Conservation (phyloP, 78 protist species). For the Tieghemostelium lacteum region DNA sequence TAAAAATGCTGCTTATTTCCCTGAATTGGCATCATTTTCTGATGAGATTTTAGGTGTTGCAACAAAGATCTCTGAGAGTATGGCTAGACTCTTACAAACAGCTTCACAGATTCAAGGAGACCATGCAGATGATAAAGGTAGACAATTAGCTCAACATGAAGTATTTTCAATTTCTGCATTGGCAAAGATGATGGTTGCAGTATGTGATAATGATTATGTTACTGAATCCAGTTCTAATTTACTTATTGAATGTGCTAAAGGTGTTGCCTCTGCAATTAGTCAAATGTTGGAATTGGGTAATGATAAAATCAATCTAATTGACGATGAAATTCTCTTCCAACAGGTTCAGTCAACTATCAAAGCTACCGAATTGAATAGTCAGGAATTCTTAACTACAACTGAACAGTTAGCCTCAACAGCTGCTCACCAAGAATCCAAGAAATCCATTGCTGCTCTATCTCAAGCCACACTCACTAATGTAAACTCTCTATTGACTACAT, state of each 20-base stretch:
- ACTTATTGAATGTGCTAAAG: conserved; percentile 55
- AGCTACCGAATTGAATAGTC: background rate
- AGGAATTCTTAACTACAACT: conserved; percentile 36
- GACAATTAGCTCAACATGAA: conserved; percentile 29
- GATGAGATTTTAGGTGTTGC: conserved; percentile 64
- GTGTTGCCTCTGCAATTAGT: conserved; percentile 16
- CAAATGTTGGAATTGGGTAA: conserved; percentile 10
- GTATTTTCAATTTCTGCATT: conserved; percentile 19
- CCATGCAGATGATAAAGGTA: conserved; percentile 1
- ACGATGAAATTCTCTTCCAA: conserved; percentile 20
- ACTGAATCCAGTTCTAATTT: conserved; percentile 23
- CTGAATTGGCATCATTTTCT: conserved; percentile 65
- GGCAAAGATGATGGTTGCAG: conserved; percentile 64
- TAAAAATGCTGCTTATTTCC: conserved; percentile 63
- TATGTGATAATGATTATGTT: conserved; percentile 50
- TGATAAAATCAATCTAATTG: conserved; percentile 31
- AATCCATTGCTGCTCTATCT: background rate
- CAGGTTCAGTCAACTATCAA: conserved; percentile 18
- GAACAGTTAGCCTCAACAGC: conserved; percentile 51
- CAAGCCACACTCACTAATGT: background rate
- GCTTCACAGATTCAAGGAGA: conserved; percentile 35
- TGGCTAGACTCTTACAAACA: conserved; percentile 14
- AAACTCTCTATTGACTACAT: conserved; percentile 18
- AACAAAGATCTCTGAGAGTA: conserved; percentile 47
- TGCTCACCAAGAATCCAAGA: conserved; percentile 49